Base-by-base conservation (phyloP, 805 yeast genomes). In the Wickerhamiella azymoides region DNA sequence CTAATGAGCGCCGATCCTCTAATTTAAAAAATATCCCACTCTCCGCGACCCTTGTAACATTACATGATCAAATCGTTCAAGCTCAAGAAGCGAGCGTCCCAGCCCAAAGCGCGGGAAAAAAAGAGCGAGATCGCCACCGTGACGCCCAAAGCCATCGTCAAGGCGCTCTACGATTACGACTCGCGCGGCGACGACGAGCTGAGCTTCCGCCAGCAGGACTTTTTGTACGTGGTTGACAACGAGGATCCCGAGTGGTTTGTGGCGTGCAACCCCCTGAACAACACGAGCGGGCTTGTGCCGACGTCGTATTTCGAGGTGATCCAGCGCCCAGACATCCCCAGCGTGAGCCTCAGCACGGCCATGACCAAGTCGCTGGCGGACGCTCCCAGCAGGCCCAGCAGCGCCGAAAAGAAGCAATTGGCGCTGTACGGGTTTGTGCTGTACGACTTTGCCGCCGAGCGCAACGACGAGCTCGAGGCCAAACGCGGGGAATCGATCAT, bases 401-500 rank as follows among this genome's bases (percentile, higher is more conserved):
- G 26, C 18, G 32, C 49, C 37, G 38, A 49, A 13, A 35, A 50
- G 45, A 8, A 78, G 79, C 2, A 65, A 14, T 41, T 50, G 27
- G 49, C 50, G 9, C 46, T 89, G 21, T 89, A 88, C 59, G 97
- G 95, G 2, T 74, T 83, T 45, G 85, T 86, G 5, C 67, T 86
- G 44, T 92, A 79, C 60, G 94, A 84, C 56, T 92, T 92, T 63
- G 72, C 69, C 50, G 96, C 97, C 5, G 86, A 82, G 51, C 63
- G 72, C 10, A 61, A 76, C 8, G 98, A 93, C 65, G 99, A 92
- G 63, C 71, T 92, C 52, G 80, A 80, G 51, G 84, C 89, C 2
- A 58, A 63, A 25, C 83, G 83, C 1, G 96, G 96, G 33, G 99
- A 92, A 56, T 80, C 83, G 55, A 73, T 92, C 50, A 83, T 88